Conservation (phyloP, 345 rosid genomes). For the Salix koriyanagi region DNA sequence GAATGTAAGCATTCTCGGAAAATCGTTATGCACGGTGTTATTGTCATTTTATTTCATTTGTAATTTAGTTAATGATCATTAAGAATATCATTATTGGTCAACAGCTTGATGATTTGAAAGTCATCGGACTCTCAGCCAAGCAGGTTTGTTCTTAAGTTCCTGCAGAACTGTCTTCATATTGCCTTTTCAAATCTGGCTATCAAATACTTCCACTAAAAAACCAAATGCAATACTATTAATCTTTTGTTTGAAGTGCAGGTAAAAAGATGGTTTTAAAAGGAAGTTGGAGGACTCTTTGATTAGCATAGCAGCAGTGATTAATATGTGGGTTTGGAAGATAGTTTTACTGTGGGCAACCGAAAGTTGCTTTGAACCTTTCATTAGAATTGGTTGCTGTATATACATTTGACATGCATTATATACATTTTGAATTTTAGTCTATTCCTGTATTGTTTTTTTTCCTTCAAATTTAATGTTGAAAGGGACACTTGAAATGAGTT, state of each 20-base stretch:
- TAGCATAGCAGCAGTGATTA: neutral
- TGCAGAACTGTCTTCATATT: neutral
- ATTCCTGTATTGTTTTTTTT: too few relatives aligned
- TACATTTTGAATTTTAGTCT: too few relatives aligned
- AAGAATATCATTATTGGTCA: neutral
- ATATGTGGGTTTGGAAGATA: too few relatives aligned
- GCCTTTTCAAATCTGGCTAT: too few relatives aligned
- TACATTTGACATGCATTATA: too few relatives aligned
- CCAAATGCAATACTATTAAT: neutral
- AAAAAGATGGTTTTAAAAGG: neutral
- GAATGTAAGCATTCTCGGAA: constrained; percentile 33
- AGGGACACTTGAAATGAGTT: neutral
- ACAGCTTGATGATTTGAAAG: constrained; percentile 68
- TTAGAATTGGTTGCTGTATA: too few relatives aligned
- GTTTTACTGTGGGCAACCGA: too few relatives aligned
- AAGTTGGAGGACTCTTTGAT: constrained; percentile 26
- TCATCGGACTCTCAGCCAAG: constrained; percentile 66
- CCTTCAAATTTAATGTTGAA: too few relatives aligned
- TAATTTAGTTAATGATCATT: neutral
- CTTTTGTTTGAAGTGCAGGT: neutral
- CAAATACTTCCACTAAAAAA: too few relatives aligned
- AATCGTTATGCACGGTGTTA: too few relatives aligned
- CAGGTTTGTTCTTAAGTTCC: constrained; percentile 40
- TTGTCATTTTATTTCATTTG: neutral
- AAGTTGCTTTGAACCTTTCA: too few relatives aligned